These are phyloP conservation scores for Jatropha podagrica DNA, from an alignment of 441 rosid species.

Conservation along the genomic window DNA sequence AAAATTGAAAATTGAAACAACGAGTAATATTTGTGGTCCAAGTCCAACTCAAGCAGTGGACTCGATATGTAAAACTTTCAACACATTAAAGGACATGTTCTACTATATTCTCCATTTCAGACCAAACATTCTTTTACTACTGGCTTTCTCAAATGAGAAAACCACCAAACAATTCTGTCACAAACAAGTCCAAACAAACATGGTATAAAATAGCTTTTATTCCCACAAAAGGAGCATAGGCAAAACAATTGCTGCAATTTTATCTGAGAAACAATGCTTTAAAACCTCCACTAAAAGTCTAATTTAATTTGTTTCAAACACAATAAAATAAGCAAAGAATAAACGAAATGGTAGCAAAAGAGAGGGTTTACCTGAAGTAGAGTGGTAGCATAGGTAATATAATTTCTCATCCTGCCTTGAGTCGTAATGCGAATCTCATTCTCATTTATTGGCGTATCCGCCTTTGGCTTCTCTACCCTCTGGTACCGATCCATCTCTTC, in stretches of 20 bases:
- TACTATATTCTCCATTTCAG: neutral
- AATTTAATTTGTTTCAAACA: neutral
- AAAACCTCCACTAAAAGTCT: no score
- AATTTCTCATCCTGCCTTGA: conserved; percentile 65
- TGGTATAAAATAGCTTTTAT: neutral
- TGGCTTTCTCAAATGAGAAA: neutral
- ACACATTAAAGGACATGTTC: neutral
- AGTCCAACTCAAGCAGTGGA: neutral
- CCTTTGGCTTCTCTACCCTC: conserved; percentile 61
- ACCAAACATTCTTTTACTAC: neutral
- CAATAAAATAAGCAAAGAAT: neutral
- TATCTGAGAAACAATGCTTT: no score
- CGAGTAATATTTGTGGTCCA: neutral
- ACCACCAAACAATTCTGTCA: neutral
- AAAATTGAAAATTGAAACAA: neutral
- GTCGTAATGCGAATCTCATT: conserved; percentile 73
- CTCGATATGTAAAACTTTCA: neutral
- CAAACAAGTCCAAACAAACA: neutral
- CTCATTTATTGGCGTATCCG: conserved; percentile 53
- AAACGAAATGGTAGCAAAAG: neutral
- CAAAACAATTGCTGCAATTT: neutral
- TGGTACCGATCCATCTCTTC: conserved; percentile 62
- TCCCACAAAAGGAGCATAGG: neutral
- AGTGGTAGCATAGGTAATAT: conserved; percentile 68
- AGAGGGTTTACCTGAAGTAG: conserved; percentile 49